Conservation (phyloP, 768 basidiomycete species). For the Melanogaster broomeanus region DNA sequence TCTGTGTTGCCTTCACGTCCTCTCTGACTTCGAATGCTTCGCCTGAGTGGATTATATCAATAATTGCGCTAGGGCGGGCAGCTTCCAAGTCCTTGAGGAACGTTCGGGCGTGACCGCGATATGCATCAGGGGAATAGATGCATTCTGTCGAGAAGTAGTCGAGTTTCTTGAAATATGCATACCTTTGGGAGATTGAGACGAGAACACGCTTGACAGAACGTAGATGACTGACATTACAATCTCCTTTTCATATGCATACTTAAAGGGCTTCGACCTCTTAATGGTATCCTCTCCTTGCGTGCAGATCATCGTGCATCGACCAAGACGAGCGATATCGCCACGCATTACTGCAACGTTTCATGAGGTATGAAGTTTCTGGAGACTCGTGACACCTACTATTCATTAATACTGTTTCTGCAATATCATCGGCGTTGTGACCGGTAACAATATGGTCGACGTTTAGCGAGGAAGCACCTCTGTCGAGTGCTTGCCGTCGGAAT, state of each 20-base stretch:
- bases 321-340: slow-evolving; percentile 93
- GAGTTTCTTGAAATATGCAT: slow-evolving; percentile 98
- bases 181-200: slow-evolving; percentile 53
- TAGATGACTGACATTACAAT: slow-evolving; percentile 82
- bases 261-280: slow-evolving; percentile 98
- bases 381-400: slow-evolving; percentile 66
- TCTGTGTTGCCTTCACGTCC: slow-evolving; percentile 82
- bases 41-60: slow-evolving; percentile 97
- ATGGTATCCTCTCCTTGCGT: slow-evolving; percentile 97
- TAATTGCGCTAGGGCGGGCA: slow-evolving; percentile 90
- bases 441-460: slow-evolving; percentile 97
- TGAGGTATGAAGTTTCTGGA: background rate
- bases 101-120: slow-evolving; percentile 91
- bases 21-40: slow-evolving; percentile 88
- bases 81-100: slow-evolving; percentile 97
- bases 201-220: slow-evolving; percentile 1
- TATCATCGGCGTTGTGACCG: slow-evolving; percentile 98
- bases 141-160: slow-evolving; percentile 99
- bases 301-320: slow-evolving; percentile 91
- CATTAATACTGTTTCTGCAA: slow-evolving; percentile 98
- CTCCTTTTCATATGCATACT: slow-evolving; percentile 99
- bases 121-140: slow-evolving; percentile 98
- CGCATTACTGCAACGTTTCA: slow-evolving; percentile 76
- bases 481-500: slow-evolving; percentile 93
- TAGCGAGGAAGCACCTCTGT: slow-evolving; percentile 87